Percentiles rank a stretch among this genome's conserved stretches.
phyloP scores from a whole-genome alignment of 164 flowering plant genomes.

The Magnolia changhungtana region DNA sequence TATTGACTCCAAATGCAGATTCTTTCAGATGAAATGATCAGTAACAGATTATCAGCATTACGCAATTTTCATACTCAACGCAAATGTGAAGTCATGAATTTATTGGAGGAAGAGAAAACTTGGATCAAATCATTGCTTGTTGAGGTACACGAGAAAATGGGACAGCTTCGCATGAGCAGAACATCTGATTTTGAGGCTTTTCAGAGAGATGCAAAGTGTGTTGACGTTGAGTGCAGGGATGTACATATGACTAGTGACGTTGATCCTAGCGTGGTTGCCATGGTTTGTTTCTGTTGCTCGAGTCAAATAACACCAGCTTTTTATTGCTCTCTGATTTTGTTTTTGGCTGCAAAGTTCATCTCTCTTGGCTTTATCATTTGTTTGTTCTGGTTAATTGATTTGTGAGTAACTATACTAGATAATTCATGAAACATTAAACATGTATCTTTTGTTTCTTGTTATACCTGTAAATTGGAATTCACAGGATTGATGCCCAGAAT shows the following conservation, averaged over 20 bases:
- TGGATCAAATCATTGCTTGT: constrained; percentile 35
- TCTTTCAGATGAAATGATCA: constrained; percentile 31
- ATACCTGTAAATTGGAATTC: too few relatives aligned
- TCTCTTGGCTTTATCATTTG: neutral
- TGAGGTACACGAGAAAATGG: constrained; percentile 40
- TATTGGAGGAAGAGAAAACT: constrained; percentile 54
- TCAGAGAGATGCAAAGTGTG: constrained; percentile 26
- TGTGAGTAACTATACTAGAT: neutral
- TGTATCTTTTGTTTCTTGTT: neutral
- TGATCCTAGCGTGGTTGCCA: constrained; percentile 16
- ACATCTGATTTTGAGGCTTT: constrained; percentile 20
- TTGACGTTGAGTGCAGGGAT: constrained; percentile 60
- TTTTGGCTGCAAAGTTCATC: neutral
- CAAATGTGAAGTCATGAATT: constrained; percentile 35
- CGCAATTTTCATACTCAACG: constrained; percentile 44
- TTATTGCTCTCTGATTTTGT: neutral
- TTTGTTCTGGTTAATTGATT: too few relatives aligned
- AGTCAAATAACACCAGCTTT: neutral
- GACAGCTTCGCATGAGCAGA: constrained; percentile 21
- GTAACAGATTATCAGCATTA: constrained; percentile 41
- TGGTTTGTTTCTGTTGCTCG: constrained; percentile 35
- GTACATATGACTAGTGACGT: constrained; percentile 49
- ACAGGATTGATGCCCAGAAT: too few relatives aligned
- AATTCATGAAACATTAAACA: neutral
- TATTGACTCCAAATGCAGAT: constrained; percentile 37